Conservation (phyloP, 2,329 filamentous ascomycete genomes). For the Penicillium sp. region DNA sequence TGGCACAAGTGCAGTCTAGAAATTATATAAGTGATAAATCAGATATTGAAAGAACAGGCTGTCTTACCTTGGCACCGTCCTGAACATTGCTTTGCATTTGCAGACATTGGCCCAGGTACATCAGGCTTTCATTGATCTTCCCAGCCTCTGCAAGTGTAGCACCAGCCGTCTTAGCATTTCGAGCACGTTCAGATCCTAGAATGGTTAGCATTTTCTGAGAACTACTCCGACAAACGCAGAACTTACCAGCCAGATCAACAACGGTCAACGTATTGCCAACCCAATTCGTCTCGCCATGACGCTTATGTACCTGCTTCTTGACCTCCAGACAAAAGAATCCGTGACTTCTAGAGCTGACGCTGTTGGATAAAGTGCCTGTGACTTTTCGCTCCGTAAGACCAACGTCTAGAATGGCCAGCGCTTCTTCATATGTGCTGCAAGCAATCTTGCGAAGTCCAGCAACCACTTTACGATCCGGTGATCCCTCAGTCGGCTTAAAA, state of each 20-base stretch:
- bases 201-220: constrained; percentile 21
- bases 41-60: constrained; percentile 13
- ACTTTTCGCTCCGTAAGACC: constrained; percentile 85
- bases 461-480: constrained; percentile 90
- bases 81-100: constrained; percentile 89
- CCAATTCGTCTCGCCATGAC: constrained; percentile 66
- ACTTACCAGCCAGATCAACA: constrained; percentile 80
- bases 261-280: constrained; percentile 79
- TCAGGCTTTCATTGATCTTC: constrained; percentile 97
- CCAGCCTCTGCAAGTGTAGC: constrained; percentile 92
- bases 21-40: constrained; percentile 15
- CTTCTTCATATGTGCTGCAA: constrained; percentile 80
- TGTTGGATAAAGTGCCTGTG: constrained; percentile 90
- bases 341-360: constrained; percentile 87
- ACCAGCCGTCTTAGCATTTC: constrained; percentile 91
- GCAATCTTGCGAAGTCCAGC: constrained; percentile 89
- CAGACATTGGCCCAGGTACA: constrained; percentile 96
- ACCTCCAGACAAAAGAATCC: constrained; percentile 96
- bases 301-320: constrained; percentile 70
- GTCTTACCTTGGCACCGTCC: constrained; percentile 69
- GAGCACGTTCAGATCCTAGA: constrained; percentile 78
- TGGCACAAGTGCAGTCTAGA: constrained; percentile 71
- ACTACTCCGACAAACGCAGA: neutral
- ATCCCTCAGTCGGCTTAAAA: constrained; percentile 89
- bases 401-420: constrained; percentile 85